Conservation (phyloP, 2,329 filamentous ascomycete genomes). For the Claviceps fusiformis region DNA sequence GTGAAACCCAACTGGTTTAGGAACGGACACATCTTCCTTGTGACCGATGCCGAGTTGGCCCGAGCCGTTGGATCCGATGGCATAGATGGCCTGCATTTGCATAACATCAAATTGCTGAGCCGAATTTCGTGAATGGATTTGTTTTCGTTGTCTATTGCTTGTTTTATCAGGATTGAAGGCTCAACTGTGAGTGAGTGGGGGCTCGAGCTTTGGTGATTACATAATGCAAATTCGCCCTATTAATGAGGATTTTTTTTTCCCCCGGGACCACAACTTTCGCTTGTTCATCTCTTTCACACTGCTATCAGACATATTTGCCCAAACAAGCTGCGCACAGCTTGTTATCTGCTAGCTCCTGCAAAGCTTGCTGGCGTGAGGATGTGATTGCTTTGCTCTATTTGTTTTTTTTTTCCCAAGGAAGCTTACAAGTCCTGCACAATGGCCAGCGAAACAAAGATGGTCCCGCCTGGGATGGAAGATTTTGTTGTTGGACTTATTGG, state of each 20-base stretch:
- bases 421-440: conserved; percentile 13
- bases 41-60: conserved; percentile 63
- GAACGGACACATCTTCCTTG: conserved; percentile 54
- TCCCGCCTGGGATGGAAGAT: conserved; percentile 42
- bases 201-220: neutral
- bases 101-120: neutral
- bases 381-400: conserved; percentile 14
- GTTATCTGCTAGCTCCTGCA: neutral
- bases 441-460: conserved; percentile 12
- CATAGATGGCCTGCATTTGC: conserved; percentile 41
- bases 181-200: no score
- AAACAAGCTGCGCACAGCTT: neutral
- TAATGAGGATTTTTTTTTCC: neutral
- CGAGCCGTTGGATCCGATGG: conserved; percentile 65
- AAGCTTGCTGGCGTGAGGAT: conserved; percentile 9
- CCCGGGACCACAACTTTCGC: no score
- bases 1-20: conserved; percentile 47
- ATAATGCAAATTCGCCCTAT: conserved; percentile 1
- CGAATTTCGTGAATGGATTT: neutral
- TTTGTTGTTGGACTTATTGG: conserved; percentile 89
- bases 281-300: no score
- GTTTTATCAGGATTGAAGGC: neutral
- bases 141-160: neutral
- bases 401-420: conserved; percentile 10
- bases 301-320: neutral